These are phyloP conservation scores for Ceratocystis colombiana DNA, from an alignment of 2,329 filamentous ascomycete genomes.

Conservation along the genomic window DNA sequence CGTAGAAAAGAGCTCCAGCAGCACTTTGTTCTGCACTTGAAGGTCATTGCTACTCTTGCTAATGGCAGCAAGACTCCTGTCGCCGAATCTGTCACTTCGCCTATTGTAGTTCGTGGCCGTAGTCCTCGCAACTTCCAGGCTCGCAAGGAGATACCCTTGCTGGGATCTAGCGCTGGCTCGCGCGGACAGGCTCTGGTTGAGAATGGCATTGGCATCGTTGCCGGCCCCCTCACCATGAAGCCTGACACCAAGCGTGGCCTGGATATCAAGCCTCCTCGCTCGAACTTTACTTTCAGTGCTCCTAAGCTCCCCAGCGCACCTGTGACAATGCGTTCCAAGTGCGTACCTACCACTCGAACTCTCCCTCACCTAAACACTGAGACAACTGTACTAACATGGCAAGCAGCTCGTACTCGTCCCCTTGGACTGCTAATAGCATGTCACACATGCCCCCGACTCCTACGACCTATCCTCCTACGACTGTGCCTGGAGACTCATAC, in stretches of 20 bases:
- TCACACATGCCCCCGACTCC: constrained; percentile 42
- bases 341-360: constrained; percentile 32
- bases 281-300: constrained; percentile 49
- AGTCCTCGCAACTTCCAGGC: constrained; percentile 93
- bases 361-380: constrained; percentile 28
- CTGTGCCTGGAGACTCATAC: constrained; percentile 43
- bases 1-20: constrained; percentile 90
- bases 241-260: constrained; percentile 45
- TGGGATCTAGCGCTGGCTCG: constrained; percentile 64
- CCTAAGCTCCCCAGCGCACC: constrained; percentile 47
- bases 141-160: constrained; percentile 80
- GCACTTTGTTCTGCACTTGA: constrained; percentile 84
- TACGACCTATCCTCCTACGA: constrained; percentile 42
- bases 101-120: constrained; percentile 85
- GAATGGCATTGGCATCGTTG: constrained; percentile 51
- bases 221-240: constrained; percentile 46
- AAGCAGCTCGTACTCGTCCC: constrained; percentile 44
- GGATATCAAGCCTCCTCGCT: constrained; percentile 47
- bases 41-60: constrained; percentile 71
- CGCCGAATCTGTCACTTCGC: constrained; percentile 74
- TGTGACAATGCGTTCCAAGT: constrained; percentile 51
- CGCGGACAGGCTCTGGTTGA: constrained; percentile 65
- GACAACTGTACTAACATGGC: constrained; percentile 22
- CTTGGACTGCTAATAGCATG: constrained; percentile 43
- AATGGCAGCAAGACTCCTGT: constrained; percentile 75